A percentile compares a stretch with the other conserved stretches of the same genome.
Conservation (phyloP, 495 filamentous ascomycete genomes). For the Physcia stellaris region DNA sequence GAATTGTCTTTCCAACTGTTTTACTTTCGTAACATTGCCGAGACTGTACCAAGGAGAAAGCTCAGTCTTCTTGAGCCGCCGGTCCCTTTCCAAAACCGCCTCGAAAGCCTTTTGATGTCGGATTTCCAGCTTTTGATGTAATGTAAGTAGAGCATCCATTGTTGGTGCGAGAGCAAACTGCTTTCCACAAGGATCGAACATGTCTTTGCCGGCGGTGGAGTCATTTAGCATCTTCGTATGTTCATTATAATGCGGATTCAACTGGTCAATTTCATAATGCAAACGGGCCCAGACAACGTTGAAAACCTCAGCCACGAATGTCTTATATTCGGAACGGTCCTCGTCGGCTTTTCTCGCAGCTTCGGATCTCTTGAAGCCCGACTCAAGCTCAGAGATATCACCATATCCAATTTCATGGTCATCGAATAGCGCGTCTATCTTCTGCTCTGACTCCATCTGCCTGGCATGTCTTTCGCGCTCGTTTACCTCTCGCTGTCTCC, state of each 20-base stretch:
- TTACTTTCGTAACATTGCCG: conserved; percentile 33
- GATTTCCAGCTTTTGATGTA: conserved; percentile 33
- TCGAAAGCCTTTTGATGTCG: conserved; percentile 38
- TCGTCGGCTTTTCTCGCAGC: conserved; percentile 39
- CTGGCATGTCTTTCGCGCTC: conserved; percentile 35
- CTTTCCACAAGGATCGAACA: conserved; percentile 23
- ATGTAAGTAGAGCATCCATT: conserved; percentile 32
- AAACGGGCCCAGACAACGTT: conserved; percentile 35
- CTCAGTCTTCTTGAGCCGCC: conserved; percentile 37
- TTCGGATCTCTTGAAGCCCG: conserved; percentile 44
- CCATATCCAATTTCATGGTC: conserved; percentile 47
- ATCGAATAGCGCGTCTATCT: conserved; percentile 43
- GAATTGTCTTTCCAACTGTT: conserved; percentile 37
- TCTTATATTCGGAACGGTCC: conserved; percentile 39
- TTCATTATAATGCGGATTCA: conserved; percentile 36
- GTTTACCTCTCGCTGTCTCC: conserved; percentile 26
- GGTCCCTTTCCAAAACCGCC: conserved; percentile 37
- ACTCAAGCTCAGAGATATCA: conserved; percentile 45
- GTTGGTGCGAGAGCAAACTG: conserved; percentile 26
- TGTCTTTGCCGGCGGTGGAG: conserved; percentile 26
- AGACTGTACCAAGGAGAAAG: conserved; percentile 36
- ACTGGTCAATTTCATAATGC: conserved; percentile 36
- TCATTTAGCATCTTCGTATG: conserved; percentile 22
- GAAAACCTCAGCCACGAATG: conserved; percentile 38
- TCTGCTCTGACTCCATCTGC: conserved; percentile 40